Evolutionary conservation across 1,284 basidiomycete species (phyloP).

Genomic region (Fomitopsis schrenkii): DNA sequence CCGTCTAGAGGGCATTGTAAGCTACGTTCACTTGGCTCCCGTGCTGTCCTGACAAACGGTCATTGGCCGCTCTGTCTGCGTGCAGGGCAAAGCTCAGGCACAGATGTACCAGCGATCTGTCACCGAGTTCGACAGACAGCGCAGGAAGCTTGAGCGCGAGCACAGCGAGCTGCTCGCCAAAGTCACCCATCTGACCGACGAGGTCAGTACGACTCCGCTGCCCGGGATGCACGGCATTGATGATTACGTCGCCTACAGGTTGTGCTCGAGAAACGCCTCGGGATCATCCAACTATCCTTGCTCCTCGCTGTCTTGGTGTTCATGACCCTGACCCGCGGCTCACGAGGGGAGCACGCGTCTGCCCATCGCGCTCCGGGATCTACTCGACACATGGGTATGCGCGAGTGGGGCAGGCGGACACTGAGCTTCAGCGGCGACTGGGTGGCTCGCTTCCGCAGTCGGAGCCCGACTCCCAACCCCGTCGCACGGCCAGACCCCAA

Average conservation of each 20-base stretch:
- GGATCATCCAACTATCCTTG: conserved; percentile 79
- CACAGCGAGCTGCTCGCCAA: conserved; percentile 60
- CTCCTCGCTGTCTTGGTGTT: conserved; percentile 78
- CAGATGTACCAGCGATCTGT: conserved; percentile 62
- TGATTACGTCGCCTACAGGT: conserved; percentile 42
- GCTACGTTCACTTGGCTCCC: conserved; percentile 25
- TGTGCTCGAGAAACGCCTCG: conserved; percentile 77
- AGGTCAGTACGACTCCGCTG: conserved; percentile 43
- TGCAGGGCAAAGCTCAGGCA: conserved; percentile 62
- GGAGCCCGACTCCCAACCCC: conserved; percentile 26
- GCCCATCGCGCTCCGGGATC: conserved; percentile 14
- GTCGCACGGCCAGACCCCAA: background rate
- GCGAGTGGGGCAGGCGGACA: conserved; percentile 52
- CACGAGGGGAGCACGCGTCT: conserved; percentile 40
- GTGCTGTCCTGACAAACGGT: background rate
- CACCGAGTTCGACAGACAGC: conserved; percentile 68
- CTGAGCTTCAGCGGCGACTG: conserved; percentile 54
- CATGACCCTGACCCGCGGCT: conserved; percentile 80
- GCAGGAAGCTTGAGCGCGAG: conserved; percentile 65
- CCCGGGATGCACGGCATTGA: background rate
- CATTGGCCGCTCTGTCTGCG: background rate
- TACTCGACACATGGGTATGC: conserved; percentile 30
- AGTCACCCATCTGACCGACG: conserved; percentile 70
- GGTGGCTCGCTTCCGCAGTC: conserved; percentile 39
- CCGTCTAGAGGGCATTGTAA: conserved; percentile 69